Evolutionary conservation across 768 basidiomycete genomes (phyloP).

Genomic region (Boletus tomentosulus): DNA sequence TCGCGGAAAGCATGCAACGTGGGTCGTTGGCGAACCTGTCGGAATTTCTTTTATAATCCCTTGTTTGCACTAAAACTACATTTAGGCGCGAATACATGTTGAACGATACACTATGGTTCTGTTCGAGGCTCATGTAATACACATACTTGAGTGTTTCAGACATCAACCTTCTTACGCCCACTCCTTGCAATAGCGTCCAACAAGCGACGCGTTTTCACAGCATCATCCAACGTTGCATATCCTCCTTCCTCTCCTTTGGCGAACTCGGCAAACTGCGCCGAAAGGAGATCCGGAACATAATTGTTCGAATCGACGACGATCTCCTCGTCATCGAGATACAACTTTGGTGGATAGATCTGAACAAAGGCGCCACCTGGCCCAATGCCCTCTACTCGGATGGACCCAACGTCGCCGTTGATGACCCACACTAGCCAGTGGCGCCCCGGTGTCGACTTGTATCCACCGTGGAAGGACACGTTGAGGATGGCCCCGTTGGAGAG

Average conservation of each 20-base stretch:
- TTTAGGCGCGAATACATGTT: too few species aligned
- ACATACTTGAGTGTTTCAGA: neutral
- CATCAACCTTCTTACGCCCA: neutral
- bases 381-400: slow-evolving; percentile 5
- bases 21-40: too few species aligned
- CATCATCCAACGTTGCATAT: slow-evolving; percentile 8
- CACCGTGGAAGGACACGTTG: slow-evolving; percentile 2
- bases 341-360: slow-evolving; percentile 2
- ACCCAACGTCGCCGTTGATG: slow-evolving; percentile 9
- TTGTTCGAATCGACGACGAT: neutral
- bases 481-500: slow-evolving; percentile 6
- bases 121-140: neutral
- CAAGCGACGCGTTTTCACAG: slow-evolving; percentile 3
- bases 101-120: neutral
- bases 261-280: slow-evolving; percentile 6
- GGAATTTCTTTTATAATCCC: too few species aligned
- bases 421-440: slow-evolving; percentile 8
- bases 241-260: slow-evolving; percentile 6
- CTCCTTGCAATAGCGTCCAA: slow-evolving; percentile 3
- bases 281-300: neutral
- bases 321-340: slow-evolving; percentile 8
- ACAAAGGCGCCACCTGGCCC: neutral
- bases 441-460: slow-evolving; percentile 7
- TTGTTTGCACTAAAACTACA: too few species aligned
- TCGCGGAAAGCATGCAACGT: too few species aligned